Evolutionary conservation across 2,329 filamentous ascomycete genomes (phyloP), one percentile per base, ranked within the genome.

Genomic region (Coleophoma crateriformis): DNA sequence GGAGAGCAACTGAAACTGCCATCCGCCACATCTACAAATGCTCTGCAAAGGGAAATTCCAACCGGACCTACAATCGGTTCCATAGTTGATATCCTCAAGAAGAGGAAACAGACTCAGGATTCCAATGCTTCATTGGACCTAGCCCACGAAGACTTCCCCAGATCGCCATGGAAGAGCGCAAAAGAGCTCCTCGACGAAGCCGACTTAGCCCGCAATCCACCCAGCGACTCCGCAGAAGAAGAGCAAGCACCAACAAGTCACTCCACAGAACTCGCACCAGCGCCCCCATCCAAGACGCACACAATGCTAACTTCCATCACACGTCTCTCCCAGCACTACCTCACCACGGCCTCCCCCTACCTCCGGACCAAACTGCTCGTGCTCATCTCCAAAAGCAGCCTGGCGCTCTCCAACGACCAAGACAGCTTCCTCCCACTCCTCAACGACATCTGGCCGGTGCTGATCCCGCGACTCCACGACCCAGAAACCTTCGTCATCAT

Each of bases 381-480:
- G 14, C 81, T 97, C 6, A 78, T 97, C 12, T 72, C 78, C 22
- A 89, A 84, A 1, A 85, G 90, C 3, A 79, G 86, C 4, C 80
- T 85, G 1, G 77, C 87, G 1, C 78, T 99, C 3, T 80, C 86
- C 0, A 75, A 74, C 3, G 84, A 96, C 57, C 87, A 96, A 63
- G 84, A 91, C 53, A 81, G 83, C 0, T 96, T 96, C 64, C 71
- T 99, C 2, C 94, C 94, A 0, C 76, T 97, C 0, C 83, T 97
- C 58, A 94, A 97, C 67, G 85, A 87, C 3, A 74, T 97, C 7
- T 99, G 92, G 92, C 90, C 91, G 0, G 85, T 95, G 7, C 71
- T 96, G 5, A 71, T 85, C 2, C 74, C 76, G n/a, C 76, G 84
- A 20, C 71, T 90, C 6, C 79, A 82, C 56, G 87, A 90, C 55